Percentiles rank a stretch among this genome's conserved stretches.
Conservation (phyloP, 192 early-diverging fungal genomes). For the Podila epicladia region DNA sequence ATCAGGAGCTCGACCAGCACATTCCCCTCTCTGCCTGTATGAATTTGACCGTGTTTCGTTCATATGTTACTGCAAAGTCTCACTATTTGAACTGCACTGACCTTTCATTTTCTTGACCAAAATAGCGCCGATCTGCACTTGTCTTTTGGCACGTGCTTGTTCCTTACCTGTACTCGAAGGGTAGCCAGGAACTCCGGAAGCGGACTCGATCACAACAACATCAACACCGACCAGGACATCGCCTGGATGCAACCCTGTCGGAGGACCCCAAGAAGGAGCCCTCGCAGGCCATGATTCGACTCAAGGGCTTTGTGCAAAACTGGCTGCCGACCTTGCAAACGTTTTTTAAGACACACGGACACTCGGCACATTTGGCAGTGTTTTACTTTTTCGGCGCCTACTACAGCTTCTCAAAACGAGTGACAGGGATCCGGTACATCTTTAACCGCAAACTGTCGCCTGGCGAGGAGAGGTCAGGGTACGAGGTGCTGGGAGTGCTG, state of each 20-base stretch:
- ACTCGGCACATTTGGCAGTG: constrained; percentile 79
- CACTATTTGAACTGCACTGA: too few species aligned
- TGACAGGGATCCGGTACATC: constrained; percentile 84
- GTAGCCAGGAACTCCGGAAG: constrained; percentile 39
- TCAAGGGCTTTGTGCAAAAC: constrained; percentile 20
- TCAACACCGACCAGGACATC: constrained; percentile 14
- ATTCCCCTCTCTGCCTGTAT: constrained; percentile 61
- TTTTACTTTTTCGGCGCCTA: constrained; percentile 92
- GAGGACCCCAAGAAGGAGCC: constrained; percentile 31
- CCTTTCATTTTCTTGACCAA: constrained; percentile 4
- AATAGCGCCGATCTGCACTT: constrained; percentile 51
- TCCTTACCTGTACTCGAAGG: constrained; percentile 55
- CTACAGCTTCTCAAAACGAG: constrained; percentile 83
- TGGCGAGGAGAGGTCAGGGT: constrained; percentile 78
- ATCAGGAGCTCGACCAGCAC: constrained; percentile 55
- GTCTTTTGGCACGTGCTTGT: constrained; percentile 57
- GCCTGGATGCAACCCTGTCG: constrained; percentile 33
- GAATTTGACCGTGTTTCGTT: background rate
- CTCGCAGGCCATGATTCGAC: constrained; percentile 15
- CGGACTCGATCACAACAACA: constrained; percentile 32
- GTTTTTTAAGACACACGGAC: constrained; percentile 58
- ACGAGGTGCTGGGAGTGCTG: constrained; percentile 87
- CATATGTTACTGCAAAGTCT: background rate
- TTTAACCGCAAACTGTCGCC: constrained; percentile 79
- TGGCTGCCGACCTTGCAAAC: constrained; percentile 54